Evolutionary conservation across 1,139 yeast species (phyloP).

Genomic region (Kodamaea suecica): DNA sequence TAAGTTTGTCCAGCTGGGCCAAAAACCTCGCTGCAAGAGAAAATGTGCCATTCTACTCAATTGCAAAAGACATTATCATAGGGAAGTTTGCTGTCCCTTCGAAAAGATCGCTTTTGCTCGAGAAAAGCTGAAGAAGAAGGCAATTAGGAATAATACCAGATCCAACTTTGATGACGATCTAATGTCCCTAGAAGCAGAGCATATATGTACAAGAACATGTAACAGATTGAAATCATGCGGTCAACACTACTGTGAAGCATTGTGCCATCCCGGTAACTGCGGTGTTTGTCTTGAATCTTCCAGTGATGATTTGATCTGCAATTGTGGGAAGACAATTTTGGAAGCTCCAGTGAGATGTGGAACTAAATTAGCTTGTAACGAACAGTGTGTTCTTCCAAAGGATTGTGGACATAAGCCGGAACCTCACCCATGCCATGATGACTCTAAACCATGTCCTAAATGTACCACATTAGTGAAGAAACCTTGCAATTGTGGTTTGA

Average conservation of each 20-base stretch:
- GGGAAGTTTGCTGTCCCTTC: conserved; percentile 63
- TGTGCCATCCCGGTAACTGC: conserved; percentile 85
- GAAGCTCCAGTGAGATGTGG: conserved; percentile 93
- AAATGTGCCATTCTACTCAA: conserved; percentile 74
- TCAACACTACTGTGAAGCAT: conserved; percentile 64
- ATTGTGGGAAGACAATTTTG: conserved; percentile 79
- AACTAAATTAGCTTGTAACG: conserved; percentile 64
- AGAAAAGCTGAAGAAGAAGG: conserved; percentile 55
- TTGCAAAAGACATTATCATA: conserved; percentile 81
- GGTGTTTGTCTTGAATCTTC: conserved; percentile 82
- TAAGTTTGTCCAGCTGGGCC: conserved; percentile 47
- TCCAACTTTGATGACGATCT: conserved; percentile 43
- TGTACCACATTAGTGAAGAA: conserved; percentile 69
- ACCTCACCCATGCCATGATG: conserved; percentile 73
- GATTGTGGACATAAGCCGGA: conserved; percentile 76
- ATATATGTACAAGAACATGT: conserved; percentile 73
- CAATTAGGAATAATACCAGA: conserved; percentile 40
- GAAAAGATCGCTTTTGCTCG: conserved; percentile 63
- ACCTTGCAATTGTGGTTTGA: conserved; percentile 69
- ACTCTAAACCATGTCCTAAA: conserved; percentile 63
- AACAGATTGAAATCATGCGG: conserved; percentile 69
- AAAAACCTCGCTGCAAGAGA: conserved; percentile 61
- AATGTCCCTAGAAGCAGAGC: conserved; percentile 69
- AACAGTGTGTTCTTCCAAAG: conserved; percentile 61
- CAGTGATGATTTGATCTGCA: conserved; percentile 75